Conservation (phyloP, 106 monocot species). For the Posidonia australis region DNA sequence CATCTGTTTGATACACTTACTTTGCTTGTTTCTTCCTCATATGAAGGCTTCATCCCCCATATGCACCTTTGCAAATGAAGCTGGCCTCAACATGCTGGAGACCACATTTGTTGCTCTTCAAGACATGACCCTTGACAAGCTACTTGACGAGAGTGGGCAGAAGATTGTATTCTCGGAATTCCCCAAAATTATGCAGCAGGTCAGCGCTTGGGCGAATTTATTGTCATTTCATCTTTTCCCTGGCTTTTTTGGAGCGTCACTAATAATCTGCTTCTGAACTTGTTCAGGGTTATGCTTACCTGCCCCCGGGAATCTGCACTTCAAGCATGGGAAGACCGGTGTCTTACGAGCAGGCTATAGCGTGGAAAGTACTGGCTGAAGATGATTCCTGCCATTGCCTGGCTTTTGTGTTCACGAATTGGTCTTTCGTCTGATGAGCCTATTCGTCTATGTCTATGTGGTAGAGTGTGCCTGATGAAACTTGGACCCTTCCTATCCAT, state of each 20-base stretch:
- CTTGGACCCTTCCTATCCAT: too few species aligned
- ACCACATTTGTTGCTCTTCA: conserved; percentile 19
- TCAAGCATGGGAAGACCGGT: conserved; percentile 93
- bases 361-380: conserved; percentile 76
- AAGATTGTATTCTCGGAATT: conserved; percentile 63
- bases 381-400: conserved; percentile 67
- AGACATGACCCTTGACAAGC: conserved; percentile 19
- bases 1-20: not conserved
- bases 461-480: too few species aligned
- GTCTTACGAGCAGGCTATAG: conserved; percentile 79
- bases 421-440: conserved; percentile 86
- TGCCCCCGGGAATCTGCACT: conserved; percentile 62
- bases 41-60: conserved; percentile 13
- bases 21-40: not conserved
- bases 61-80: conserved; percentile 22
- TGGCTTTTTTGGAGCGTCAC: too few species aligned
- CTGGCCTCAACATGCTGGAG: conserved; percentile 78
- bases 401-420: conserved; percentile 85
- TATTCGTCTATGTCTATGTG: not conserved
- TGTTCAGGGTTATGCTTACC: conserved; percentile 54
- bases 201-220: not conserved
- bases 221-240: not conserved
- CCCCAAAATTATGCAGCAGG: conserved; percentile 87
- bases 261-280: too few species aligned
- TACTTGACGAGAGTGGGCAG: conserved; percentile 37